A percentile compares a stretch with the other conserved stretches of the same genome.
phyloP scores from a whole-genome alignment of 345 rosid species.

The Eucalyptus paniculata region DNA sequence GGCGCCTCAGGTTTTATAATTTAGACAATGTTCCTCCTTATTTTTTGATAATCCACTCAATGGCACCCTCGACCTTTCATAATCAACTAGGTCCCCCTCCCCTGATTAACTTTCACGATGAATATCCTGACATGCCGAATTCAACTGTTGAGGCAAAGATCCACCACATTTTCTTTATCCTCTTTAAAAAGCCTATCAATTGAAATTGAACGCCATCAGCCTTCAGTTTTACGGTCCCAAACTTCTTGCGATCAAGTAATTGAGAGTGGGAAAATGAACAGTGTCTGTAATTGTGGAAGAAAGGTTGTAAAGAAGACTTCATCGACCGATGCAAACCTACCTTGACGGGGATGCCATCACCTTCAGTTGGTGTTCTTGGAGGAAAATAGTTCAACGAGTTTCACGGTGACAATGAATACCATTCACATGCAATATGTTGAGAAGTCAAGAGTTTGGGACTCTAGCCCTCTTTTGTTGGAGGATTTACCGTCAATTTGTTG shows the following conservation, averaged over 20 bases:
- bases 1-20: neutral
- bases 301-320: neutral
- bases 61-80: neutral
- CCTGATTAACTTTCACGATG: neutral
- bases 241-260: neutral
- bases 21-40: neutral
- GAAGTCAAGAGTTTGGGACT: neutral
- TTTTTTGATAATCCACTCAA: neutral
- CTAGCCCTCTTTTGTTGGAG: neutral
- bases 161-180: neutral
- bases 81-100: neutral
- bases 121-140: neutral
- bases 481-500: neutral
- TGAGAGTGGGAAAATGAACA: neutral
- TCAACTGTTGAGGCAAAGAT: neutral
- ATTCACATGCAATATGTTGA: neutral
- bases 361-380: neutral
- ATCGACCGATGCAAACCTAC: neutral
- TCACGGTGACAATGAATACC: neutral
- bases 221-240: no score
- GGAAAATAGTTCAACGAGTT: neutral
- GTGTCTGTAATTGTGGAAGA: neutral
- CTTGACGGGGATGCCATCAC: neutral
- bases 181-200: neutral
- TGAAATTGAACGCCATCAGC: no score